Base-by-base conservation (phyloP, 352 stramenopile genomes). In the Thraustochytrium striatum region DNA sequence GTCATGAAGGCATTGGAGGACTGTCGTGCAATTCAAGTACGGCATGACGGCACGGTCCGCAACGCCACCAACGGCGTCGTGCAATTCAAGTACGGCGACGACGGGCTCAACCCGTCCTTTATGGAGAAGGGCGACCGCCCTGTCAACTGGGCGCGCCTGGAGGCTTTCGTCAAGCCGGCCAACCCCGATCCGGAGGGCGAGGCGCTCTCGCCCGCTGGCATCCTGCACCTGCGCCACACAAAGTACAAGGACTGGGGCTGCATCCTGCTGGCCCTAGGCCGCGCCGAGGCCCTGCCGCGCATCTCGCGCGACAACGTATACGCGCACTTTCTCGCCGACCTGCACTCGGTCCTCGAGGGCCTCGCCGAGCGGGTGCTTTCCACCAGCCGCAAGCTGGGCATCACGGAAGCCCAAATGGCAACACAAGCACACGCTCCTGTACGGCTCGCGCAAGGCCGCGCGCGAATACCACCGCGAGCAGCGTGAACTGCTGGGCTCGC, bases 21-120 rank as follows among this genome's bases (percentile, higher is more conserved):
- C 87, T n/a, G n/a, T n/a, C n/a, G n/a, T n/a, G n/a, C n/a, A n/a
- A n/a, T 84, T 99, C 62, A 95, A 87, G 94, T 95, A 83, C 90
- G 95, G 79, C 98, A 98, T 82, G 94, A 97, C 52, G 86, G 91
- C 72, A 96, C 90, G 0, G 91, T 95, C 36, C 86, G 92, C 41
- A 97, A 95, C 83, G 90, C 86, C 44, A 89, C 94, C 68, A 91
- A 91, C 65, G 92, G 88, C 38, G 93, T 99, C 58, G 96, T 99
- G 21, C 96, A 99, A 85, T 99, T 99, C 80, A 95, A 89, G 1
- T 99, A 99, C 83, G 97, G 97, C 75, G 97, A 99, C 83, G 97
- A 99, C 85, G 95, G 94, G 16, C 83, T 99, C 59, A 98, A 99
- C 85, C 96, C 97, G 33, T 91, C 43, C 33, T 79, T 33, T 25